Percentiles rank a stretch among this genome's conserved stretches.
phyloP scores from a whole-genome alignment of 164 flowering plant genomes.

The Aristolochia contorta region DNA sequence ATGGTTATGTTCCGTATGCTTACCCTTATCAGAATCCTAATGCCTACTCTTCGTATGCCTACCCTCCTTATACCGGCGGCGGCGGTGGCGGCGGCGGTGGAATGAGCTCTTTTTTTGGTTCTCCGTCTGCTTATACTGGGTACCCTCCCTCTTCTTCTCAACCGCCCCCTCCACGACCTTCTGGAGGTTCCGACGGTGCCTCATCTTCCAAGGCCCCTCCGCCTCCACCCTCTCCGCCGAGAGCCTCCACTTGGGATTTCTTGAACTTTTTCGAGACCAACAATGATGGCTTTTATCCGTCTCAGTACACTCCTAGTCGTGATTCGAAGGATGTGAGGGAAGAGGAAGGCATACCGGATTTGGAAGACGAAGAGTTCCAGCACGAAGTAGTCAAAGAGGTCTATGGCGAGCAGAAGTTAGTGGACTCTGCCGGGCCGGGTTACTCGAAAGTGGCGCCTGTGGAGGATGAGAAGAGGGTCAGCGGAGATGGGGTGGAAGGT shows the following conservation, averaged over 20 bases:
- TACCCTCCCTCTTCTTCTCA: constrained; percentile 13
- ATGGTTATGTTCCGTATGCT: constrained; percentile 20
- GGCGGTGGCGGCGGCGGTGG: constrained; percentile 21
- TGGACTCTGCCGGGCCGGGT: constrained; percentile 24
- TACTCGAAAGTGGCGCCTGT: constrained; percentile 13
- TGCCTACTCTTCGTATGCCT: constrained; percentile 13
- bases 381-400: constrained; percentile 81
- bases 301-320: constrained; percentile 56
- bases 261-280: constrained; percentile 52
- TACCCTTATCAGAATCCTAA: constrained; percentile 13
- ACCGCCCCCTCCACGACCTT: constrained; percentile 3
- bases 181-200: constrained; percentile 7
- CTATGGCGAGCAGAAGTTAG: constrained; percentile 46
- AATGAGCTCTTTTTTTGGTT: constrained; percentile 19
- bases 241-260: constrained; percentile 73
- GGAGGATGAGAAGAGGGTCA: constrained; percentile 12
- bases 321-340: constrained; percentile 82
- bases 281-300: constrained; percentile 27
- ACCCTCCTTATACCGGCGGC: too few species aligned
- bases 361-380: constrained; percentile 75
- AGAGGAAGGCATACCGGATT: constrained; percentile 95
- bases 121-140: constrained; percentile 3
- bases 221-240: constrained; percentile 81
- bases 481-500: constrained; percentile 23
- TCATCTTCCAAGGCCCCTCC: constrained; percentile 61